phyloP scores from a whole-genome alignment of 192 early-diverging fungal genomes.

The Radiomyces spectabilis region DNA sequence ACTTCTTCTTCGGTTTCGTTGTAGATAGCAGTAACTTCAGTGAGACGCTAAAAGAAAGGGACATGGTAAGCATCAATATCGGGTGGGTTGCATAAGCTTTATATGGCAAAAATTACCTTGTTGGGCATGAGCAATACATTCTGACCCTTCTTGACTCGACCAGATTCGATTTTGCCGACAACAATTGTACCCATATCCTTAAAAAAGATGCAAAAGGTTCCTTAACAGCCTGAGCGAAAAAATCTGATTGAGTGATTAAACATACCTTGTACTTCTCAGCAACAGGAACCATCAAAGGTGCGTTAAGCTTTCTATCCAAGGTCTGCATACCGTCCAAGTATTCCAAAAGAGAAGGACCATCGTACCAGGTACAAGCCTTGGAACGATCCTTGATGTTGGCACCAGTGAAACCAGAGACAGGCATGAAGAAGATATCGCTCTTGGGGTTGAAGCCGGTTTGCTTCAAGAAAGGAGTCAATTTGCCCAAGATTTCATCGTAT shows the following conservation, averaged over 20 bases:
- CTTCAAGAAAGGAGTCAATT: slow-evolving; percentile 89
- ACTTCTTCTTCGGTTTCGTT: slow-evolving; percentile 80
- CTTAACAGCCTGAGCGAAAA: not conserved
- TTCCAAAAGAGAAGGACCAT: slow-evolving; percentile 84
- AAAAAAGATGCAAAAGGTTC: not conserved
- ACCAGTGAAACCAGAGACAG: slow-evolving; percentile 95
- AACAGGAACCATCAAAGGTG: slow-evolving; percentile 91
- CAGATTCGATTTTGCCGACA: slow-evolving; percentile 95
- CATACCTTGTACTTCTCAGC: slow-evolving; percentile 84
- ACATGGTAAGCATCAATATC: not conserved
- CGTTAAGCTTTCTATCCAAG: slow-evolving; percentile 79
- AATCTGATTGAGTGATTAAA: not conserved
- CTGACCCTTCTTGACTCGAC: slow-evolving; percentile 83
- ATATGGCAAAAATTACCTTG: no score
- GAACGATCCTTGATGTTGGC: slow-evolving; percentile 88
- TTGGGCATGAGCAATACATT: slow-evolving; percentile 91
- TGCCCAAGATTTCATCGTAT: slow-evolving; percentile 86
- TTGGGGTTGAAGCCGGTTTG: slow-evolving; percentile 83
- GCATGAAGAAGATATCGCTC: slow-evolving; percentile 81
- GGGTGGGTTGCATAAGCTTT: no score
- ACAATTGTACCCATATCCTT: slow-evolving; percentile 96
- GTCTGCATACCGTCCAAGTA: slow-evolving; percentile 77
- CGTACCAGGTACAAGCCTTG: slow-evolving; percentile 64
- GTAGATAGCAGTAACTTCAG: slow-evolving; percentile 78
- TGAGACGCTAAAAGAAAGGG: slow-evolving; percentile 10